Base-by-base conservation (phyloP, 495 filamentous ascomycete genomes). In the Penicillium dipodomyicola region DNA sequence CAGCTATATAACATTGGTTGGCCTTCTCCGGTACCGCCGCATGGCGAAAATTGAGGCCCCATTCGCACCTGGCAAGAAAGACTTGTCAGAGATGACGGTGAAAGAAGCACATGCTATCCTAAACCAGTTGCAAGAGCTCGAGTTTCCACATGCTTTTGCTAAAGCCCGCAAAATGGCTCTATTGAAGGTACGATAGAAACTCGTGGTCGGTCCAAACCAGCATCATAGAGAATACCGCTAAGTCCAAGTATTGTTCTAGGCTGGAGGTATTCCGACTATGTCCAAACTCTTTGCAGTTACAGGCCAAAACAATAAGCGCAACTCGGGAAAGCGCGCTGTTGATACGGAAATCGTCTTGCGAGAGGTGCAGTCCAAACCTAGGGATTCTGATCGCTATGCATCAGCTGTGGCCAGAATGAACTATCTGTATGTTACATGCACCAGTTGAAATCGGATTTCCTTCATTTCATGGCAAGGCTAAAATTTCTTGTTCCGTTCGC, bases 341-440 rank as follows among this genome's bases (percentile, higher is more conserved):
- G 70, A 73, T 39, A 71, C 70, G 8, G 67, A 69, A 37, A 67
- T 68, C 35, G 54, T 70, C 3, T 54, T 72, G 11, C 56, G 58
- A 20, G 69, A 73, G 56, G 51, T 54, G 45, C 69, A 72, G 40
- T 61, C 62, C 14, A 52, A 71, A 32, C 40, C 59, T 6, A 72
- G 71, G 15, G 62, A 51, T 23, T 73, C 71, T 6, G 60, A 66
- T 32, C 64, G 73, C 0, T 55, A 67, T 37, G 49, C 61, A 12
- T 54, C 62, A 3, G 76, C 65, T 5, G 63, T 81, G 9, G 73
- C 78, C 10, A 63, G 79, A 22, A 77, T 79, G 66, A 82, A 81
- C 50, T 81, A 70, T 57, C 61, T 82, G 37, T 65, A 53, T 27
- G 59, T 52, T 23, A 23, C 14, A 23, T 2, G 5, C 35, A 51